Percentiles rank a stretch among this genome's conserved stretches.
These are phyloP conservation scores for Phytophthora nicotianae DNA, from an alignment of 352 stramenopile species.

Conservation along the genomic window DNA sequence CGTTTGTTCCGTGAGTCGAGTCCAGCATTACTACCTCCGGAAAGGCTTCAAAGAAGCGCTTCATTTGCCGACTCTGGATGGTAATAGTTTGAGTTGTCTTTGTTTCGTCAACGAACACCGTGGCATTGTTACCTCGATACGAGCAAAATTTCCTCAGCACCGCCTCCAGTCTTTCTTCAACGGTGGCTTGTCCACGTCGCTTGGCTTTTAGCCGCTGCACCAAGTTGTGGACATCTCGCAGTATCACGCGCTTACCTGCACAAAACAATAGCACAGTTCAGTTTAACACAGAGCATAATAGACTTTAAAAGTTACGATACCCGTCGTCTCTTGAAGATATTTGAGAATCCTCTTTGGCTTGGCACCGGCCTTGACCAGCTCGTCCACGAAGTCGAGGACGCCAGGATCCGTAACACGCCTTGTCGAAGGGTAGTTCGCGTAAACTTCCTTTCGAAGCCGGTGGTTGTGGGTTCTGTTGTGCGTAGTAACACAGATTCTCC, in stretches of 20 bases:
- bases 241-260: too few species aligned
- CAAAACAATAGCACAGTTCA: too few species aligned
- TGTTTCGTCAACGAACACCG: too few species aligned
- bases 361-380: background rate
- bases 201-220: background rate
- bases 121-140: background rate
- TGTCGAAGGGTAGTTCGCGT: background rate
- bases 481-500: background rate
- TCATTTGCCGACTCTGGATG: background rate
- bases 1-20: background rate
- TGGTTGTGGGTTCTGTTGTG: background rate
- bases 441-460: background rate
- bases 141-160: background rate
- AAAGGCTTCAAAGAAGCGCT: background rate
- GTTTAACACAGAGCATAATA: too few species aligned
- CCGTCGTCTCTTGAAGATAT: background rate
- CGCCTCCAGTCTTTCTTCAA: background rate
- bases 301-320: too few species aligned
- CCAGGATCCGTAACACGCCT: background rate
- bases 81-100: too few species aligned
- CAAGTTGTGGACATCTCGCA: background rate
- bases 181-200: background rate
- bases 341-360: background rate
- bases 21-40: background rate
- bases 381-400: background rate